A percentile compares a stretch with the other conserved stretches of the same genome.
phyloP scores from a whole-genome alignment of 768 basidiomycete species.

The Termitomyces sp. region DNA sequence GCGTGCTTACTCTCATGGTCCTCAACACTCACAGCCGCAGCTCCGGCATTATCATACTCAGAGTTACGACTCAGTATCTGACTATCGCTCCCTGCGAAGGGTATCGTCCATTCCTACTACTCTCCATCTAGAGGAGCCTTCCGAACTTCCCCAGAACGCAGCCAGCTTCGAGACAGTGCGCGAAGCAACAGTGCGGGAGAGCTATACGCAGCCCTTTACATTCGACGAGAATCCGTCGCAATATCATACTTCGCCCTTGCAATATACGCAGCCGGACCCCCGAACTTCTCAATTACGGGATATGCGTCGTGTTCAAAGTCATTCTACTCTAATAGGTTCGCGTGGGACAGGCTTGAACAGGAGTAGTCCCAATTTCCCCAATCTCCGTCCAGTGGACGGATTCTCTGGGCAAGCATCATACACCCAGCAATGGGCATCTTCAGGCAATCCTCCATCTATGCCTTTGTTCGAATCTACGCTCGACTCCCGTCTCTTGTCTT shows the following conservation, averaged over 20 bases:
- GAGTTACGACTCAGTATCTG: not conserved
- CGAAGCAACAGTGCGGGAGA: not conserved
- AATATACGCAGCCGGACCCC: constrained; percentile 6
- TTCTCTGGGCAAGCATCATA: constrained; percentile 8
- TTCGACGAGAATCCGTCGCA: not conserved
- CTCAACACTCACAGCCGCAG: constrained; percentile 7
- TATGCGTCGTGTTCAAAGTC: constrained; percentile 23
- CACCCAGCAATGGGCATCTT: constrained; percentile 10
- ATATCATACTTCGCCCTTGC: constrained; percentile 5
- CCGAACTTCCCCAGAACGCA: not conserved
- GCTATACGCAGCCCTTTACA: constrained; percentile 5
- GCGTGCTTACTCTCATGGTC: constrained; percentile 4
- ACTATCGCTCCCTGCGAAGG: constrained; percentile 11
- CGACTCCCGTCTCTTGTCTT: constrained; percentile 3
- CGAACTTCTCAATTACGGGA: constrained; percentile 14
- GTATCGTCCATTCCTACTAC: constrained; percentile 16
- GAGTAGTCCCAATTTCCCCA: constrained; percentile 3
- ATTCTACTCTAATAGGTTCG: constrained; percentile 18
- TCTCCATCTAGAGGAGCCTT: constrained; percentile 3
- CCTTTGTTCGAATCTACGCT: constrained; percentile 6
- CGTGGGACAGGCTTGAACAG: constrained; percentile 2
- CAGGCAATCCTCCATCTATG: constrained; percentile 2
- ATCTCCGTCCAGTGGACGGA: constrained; percentile 3
- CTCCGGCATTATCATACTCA: constrained; percentile 5
- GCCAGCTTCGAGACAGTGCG: constrained; percentile 3